Evolutionary conservation across 129 eudicot species (phyloP), one percentile per base, ranked within the genome.

Genomic region (Saussurea involucrata): DNA sequence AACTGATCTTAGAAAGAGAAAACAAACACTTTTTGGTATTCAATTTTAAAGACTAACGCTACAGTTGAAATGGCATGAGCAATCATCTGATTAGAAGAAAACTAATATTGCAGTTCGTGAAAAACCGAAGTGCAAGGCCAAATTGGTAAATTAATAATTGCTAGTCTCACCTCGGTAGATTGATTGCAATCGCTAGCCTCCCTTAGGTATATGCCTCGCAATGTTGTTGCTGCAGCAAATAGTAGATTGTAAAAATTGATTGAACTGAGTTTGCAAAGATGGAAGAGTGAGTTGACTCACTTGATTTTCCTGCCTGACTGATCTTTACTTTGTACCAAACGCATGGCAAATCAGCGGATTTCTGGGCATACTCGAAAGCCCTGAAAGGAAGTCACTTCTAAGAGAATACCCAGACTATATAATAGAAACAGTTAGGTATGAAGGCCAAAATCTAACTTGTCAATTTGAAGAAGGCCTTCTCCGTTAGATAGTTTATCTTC

Each of bases 391-490:
- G 18, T 68, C 40, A 81, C 28, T 74, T 36, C 36, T 80, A 40
- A 34, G 78, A 6, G 24, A 57, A 37, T 68, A 60, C 49, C 44
- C 31, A 32, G 57, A 10, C 4, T 18, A 36, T 63, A 60, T 78
- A 36, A 32, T 17, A 65, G 3, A 44, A 49, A 33, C 8, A 8
- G 53, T 60, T 78, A 25, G 13, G 55, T 65, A 65, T 32, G 18
- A 72, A 69, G 58, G 11, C 73, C 66, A 68, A 73, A 63, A 88
- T 20, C 79, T 94, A 67, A 95, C 99, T 87, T 95, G 95, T 92
- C 97, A 73, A 95, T 90, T 88, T 95, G 99, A 90, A 95, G 84
- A 73, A 95, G 93, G 67, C 99, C 99, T 80, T 89, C 92, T 44
- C 99, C 99, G 77, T 92, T 82, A 33, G 97, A 78, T 79, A 95